Evolutionary conservation across 78 protist genomes (phyloP).

Genomic region (Dictyostelium purpureum): DNA sequence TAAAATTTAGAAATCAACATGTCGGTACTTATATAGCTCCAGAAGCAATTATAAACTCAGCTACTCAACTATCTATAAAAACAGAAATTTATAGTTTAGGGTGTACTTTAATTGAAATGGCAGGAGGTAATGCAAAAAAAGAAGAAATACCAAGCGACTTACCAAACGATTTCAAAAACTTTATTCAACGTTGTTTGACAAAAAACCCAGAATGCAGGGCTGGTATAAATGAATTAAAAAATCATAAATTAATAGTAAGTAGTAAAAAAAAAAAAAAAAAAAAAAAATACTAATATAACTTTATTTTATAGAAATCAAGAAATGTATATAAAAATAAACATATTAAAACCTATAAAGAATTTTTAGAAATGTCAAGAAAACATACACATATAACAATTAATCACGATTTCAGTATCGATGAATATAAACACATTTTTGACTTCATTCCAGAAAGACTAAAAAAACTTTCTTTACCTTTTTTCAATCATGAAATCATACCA

Average conservation of each 20-base stretch:
- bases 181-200: not conserved
- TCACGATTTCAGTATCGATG: too few species aligned
- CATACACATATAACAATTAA: too few species aligned
- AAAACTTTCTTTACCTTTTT: too few species aligned
- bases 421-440: too few species aligned
- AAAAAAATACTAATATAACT: too few species aligned
- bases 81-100: conserved; percentile 87
- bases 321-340: too few species aligned
- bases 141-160: not conserved
- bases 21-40: conserved; percentile 91
- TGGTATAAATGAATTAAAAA: not conserved
- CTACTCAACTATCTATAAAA: conserved; percentile 60
- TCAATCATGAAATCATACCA: too few species aligned
- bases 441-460: too few species aligned
- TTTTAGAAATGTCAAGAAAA: too few species aligned
- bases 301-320: too few species aligned
- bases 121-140: conserved; percentile 28
- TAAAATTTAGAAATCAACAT: conserved; percentile 41
- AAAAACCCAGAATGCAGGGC: not conserved
- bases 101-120: conserved; percentile 85
- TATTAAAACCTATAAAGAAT: too few species aligned
- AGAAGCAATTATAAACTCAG: conserved; percentile 84
- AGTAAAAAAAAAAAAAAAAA: too few species aligned
- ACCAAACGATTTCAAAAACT: not conserved
- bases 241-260: conserved; percentile 7